Evolutionary conservation across 345 rosid species (phyloP), one percentile per base, ranked within the genome.

Genomic region (Bretschneidera sinensis): DNA sequence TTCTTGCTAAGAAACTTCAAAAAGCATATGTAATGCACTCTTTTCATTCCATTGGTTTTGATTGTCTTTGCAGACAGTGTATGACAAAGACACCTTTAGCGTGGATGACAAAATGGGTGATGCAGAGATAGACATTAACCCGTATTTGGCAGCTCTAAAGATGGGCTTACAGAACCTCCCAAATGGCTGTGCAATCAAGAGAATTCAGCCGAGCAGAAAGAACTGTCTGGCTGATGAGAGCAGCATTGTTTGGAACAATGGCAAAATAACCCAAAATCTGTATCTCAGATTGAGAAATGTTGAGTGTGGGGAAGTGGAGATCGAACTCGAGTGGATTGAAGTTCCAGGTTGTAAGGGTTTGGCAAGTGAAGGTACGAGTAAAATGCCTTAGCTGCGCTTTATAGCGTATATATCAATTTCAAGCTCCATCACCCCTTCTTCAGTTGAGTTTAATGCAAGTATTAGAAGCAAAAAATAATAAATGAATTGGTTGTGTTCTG

Each of bases 31-130:
- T n/a, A n/a, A n/a, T n/a, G n/a, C n/a, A n/a, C 51, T 45, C 43
- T 11, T 19, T 24, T 33, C 22, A 23, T 28, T 49, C 25, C 5
- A 18, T 19, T n/a, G 24, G 14, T n/a, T 31, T 28, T 33, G n/a
- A n/a, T 17, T 24, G 24, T 33, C 19, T 48, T 61, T 59, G 64
- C 75, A 86, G 95, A 70, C 24, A 5, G 96, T 94, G 62, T 88
- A 74, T 54, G 97, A 94, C 74, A 75, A 86, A 58, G 99, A 88
- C 73, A 86, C 81, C 3, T 63, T 94, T 9, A 74, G 81, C 7
- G 70, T 65, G 18, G 95, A 94, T 51, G 99, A 94, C 68, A 66
- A 71, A 60, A 84, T 90, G 96, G 97, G 97, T 21, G 88, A 88
- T 5, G 95, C 92, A 1, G 68, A 74, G 54, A 76, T 94, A n/a